Evolutionary conservation across 805 yeast species (phyloP).

Genomic region (Kluyveromyces aestuarii): DNA sequence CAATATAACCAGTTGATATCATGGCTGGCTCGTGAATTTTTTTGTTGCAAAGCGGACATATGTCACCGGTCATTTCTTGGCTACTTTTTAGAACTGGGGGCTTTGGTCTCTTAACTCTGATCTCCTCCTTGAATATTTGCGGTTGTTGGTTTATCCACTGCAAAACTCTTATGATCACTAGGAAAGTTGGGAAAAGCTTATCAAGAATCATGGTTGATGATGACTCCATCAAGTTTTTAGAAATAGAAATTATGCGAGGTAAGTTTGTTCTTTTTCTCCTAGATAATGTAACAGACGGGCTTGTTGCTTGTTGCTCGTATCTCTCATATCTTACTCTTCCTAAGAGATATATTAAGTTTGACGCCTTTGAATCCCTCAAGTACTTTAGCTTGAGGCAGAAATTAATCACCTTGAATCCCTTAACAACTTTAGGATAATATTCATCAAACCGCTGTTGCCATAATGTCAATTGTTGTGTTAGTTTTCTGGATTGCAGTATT

Average conservation of each 20-base stretch:
- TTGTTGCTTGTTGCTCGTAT: not conserved
- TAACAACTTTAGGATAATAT: not conserved
- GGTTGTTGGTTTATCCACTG: constrained; percentile 49
- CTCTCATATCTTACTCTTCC: constrained; percentile 1
- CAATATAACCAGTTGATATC: constrained; percentile 86
- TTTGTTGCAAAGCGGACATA: constrained; percentile 65
- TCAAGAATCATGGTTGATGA: constrained; percentile 9
- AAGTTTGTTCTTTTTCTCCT: constrained; percentile 1
- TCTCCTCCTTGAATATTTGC: constrained; percentile 1
- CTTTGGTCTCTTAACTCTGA: not conserved
- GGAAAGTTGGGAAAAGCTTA: constrained; percentile 62
- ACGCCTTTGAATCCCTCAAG: not conserved
- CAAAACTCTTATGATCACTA: constrained; percentile 70
- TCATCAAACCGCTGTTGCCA: constrained; percentile 1
- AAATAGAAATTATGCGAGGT: not conserved
- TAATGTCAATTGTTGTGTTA: not conserved
- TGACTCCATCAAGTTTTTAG: constrained; percentile 6
- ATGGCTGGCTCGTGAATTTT: constrained; percentile 70
- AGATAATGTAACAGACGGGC: not conserved
- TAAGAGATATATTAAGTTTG: not conserved
- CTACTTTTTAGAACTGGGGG: constrained; percentile 33
- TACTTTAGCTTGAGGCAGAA: constrained; percentile 2
- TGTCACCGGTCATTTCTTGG: constrained; percentile 6
- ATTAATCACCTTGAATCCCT: not conserved
- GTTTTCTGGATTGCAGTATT: constrained; percentile 9